A percentile compares a stretch with the other conserved stretches of the same genome.
Conservation (phyloP, 2,329 filamentous ascomycete genomes). For the Colletotrichum australisinense region DNA sequence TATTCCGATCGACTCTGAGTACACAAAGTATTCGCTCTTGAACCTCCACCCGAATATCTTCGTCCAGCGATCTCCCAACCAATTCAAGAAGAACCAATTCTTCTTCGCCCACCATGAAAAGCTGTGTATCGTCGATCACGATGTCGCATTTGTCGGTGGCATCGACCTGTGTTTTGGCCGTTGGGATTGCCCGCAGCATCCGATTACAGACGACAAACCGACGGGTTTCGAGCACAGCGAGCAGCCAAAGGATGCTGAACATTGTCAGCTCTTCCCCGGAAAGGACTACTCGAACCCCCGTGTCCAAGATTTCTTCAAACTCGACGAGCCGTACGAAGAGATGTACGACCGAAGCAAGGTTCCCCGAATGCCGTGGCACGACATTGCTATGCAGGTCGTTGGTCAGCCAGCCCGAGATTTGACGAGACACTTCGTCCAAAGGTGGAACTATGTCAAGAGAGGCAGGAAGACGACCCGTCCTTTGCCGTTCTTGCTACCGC, state of each 20-base stretch:
- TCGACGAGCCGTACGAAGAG: conserved; percentile 96
- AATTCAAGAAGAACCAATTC: conserved; percentile 98
- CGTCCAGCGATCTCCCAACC: conserved; percentile 94
- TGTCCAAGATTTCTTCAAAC: conserved; percentile 92
- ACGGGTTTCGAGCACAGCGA: conserved; percentile 90
- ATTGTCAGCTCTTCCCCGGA: conserved; percentile 95
- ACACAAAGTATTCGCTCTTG: conserved; percentile 95
- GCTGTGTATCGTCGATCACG: conserved; percentile 95
- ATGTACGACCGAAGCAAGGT: conserved; percentile 95
- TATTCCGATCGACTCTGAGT: conserved; percentile 97
- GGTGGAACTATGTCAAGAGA: conserved; percentile 96
- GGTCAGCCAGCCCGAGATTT: conserved; percentile 95
- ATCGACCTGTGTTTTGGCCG: conserved; percentile 97
- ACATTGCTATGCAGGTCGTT: conserved; percentile 97
- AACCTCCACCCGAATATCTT: conserved; percentile 97
- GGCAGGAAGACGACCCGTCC: conserved; percentile 94
- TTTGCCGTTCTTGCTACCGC: conserved; percentile 91
- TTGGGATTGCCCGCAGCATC: conserved; percentile 97
- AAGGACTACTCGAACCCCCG: conserved; percentile 99
- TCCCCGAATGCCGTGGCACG: conserved; percentile 98
- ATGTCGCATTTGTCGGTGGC: conserved; percentile 93
- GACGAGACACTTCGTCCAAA: conserved; percentile 94
- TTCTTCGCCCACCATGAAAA: conserved; percentile 99
- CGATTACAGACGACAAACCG: conserved; percentile 89
- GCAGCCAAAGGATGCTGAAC: conserved; percentile 86